Conservation (phyloP, 1,284 basidiomycete species). For the Mycena sp. region DNA sequence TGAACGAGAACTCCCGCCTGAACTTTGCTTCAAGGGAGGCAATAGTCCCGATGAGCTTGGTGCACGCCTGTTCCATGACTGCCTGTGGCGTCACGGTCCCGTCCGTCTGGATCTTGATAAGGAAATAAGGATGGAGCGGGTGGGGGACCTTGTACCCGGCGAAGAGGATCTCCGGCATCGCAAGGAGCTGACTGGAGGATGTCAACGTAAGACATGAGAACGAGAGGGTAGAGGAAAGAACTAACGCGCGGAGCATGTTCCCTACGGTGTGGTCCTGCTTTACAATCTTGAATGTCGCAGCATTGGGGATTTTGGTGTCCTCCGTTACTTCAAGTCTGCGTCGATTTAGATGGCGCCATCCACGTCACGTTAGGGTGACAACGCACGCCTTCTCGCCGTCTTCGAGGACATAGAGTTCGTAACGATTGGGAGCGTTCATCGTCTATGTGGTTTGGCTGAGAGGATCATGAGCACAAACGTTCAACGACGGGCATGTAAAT, state of each 20-base stretch:
- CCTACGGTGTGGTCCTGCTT: slow-evolving; percentile 98
- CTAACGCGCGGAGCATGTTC: slow-evolving; percentile 95
- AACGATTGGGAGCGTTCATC: slow-evolving; percentile 95
- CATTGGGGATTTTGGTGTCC: slow-evolving; percentile 97
- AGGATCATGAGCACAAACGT: background rate
- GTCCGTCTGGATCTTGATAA: slow-evolving; percentile 96
- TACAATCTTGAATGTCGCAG: slow-evolving; percentile 91
- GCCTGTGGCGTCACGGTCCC: slow-evolving; percentile 86
- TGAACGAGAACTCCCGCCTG: slow-evolving; percentile 80
- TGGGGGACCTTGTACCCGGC: slow-evolving; percentile 99
- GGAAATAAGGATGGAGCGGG: slow-evolving; percentile 93
- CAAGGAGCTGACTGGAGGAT: slow-evolving; percentile 80
- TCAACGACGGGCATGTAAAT: background rate
- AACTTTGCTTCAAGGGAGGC: slow-evolving; percentile 75
- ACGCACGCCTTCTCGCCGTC: slow-evolving; percentile 93
- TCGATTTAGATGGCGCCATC: slow-evolving; percentile 10
- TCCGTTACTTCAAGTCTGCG: slow-evolving; percentile 89
- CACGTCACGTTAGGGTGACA: slow-evolving; percentile 22
- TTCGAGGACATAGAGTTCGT: slow-evolving; percentile 91
- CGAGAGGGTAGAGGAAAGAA: slow-evolving; percentile 32
- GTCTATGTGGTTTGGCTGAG: background rate
- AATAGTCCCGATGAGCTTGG: slow-evolving; percentile 83
- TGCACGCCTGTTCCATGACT: slow-evolving; percentile 87
- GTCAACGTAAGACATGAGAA: background rate
- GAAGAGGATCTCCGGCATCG: slow-evolving; percentile 89